Conservation (phyloP, 306 rosid species). For the Begonia masoniana region DNA sequence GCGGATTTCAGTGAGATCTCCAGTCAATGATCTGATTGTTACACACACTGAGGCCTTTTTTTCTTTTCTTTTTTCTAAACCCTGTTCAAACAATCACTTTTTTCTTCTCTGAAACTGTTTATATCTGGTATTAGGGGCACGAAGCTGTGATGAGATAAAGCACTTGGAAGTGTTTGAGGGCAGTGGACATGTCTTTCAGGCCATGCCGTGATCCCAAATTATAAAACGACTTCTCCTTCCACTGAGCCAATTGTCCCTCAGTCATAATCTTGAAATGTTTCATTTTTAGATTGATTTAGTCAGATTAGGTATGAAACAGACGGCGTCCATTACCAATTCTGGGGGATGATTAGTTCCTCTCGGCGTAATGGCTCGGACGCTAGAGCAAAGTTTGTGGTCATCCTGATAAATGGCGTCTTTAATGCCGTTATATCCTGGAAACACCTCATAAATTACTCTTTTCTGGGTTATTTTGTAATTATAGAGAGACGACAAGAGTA, state of each 20-base stretch:
- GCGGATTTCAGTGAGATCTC: slow-evolving; percentile 95
- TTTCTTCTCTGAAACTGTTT: neutral
- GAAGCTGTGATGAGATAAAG: slow-evolving; percentile 58
- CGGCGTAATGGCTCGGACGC: slow-evolving; percentile 90
- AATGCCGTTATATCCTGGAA: slow-evolving; percentile 75
- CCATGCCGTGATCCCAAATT: slow-evolving; percentile 65
- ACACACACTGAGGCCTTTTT: slow-evolving; percentile 81
- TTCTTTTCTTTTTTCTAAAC: too few relatives aligned
- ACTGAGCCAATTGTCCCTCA: slow-evolving; percentile 44
- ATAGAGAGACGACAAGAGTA: too few relatives aligned
- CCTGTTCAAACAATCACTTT: too few relatives aligned
- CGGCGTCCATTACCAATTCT: slow-evolving; percentile 62
- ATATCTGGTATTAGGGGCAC: neutral
- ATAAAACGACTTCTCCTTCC: slow-evolving; percentile 98
- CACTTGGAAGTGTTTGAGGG: slow-evolving; percentile 69
- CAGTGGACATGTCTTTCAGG: slow-evolving; percentile 51
- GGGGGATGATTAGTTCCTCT: slow-evolving; percentile 44
- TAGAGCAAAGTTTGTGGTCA: slow-evolving; percentile 38
- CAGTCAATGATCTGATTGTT: slow-evolving; percentile 81
- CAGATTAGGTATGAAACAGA: slow-evolving; percentile 35
- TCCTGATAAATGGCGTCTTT: slow-evolving; percentile 63
- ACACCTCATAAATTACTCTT: slow-evolving; percentile 46
- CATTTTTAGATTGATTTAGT: too few relatives aligned
- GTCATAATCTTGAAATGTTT: too few relatives aligned
- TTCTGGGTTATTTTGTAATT: too few relatives aligned